Base-by-base conservation (phyloP, 805 yeast genomes). In the Barnettozyma wickerhamii region DNA sequence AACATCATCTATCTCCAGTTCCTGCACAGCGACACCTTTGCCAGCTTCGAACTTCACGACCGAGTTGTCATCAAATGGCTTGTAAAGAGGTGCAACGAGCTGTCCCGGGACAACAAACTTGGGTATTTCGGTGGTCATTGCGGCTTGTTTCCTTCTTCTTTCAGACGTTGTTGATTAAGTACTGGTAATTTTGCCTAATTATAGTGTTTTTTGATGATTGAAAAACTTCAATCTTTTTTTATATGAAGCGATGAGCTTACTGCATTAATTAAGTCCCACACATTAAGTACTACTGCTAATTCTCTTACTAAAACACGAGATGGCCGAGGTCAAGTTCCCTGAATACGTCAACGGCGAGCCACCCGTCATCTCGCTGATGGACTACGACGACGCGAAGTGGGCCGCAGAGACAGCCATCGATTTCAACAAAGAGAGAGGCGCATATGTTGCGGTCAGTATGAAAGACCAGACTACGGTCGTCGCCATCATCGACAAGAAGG, bases 81-180 rank as follows among this genome's bases (percentile, higher is more conserved):
- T 69, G 51, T 65, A 70, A 6, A 71, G 64, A 1, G 93, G 90
- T 15, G 79, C 72, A 19, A 88, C 68, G 31, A 81, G 74, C 52
- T 88, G 95, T 0, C 96, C 96, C 1, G 96, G 96, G n/a, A 81
- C 68, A 3, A 74, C 86, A 28, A 59, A 57, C 24, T 66, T 62
- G 17, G 82, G 81, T 34, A 72, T 52, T 12, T 55, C 53, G 4
- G 33, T 34, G 4, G 33, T 33, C 41, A 37, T 41, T 21, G 15
- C n/a, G n/a, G n/a, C n/a, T n/a, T n/a, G n/a, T n/a, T n/a, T n/a
- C n/a, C n/a, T n/a, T n/a, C n/a, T n/a, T n/a, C n/a, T n/a, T n/a
- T n/a, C n/a, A n/a, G n/a, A n/a, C n/a, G n/a, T n/a, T n/a, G n/a
- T n/a, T n/a, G n/a, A n/a, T n/a, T n/a, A n/a, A n/a, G n/a, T n/a